phyloP scores from a whole-genome alignment of 176 grass and related monocot species.

The Avena sativa region DNA sequence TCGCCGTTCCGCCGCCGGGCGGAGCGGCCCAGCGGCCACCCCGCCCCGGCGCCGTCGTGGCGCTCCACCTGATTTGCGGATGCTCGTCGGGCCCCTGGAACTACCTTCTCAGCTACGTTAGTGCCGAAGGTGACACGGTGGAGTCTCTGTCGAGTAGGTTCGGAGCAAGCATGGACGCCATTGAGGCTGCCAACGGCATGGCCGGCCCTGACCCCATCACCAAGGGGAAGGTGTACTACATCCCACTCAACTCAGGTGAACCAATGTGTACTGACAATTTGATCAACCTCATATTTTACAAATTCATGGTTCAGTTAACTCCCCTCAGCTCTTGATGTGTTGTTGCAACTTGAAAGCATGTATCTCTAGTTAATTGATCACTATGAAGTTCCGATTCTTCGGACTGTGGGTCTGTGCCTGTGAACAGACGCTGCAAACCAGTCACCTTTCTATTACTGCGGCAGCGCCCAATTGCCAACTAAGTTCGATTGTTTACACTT shows the following conservation, averaged over 20 bases:
- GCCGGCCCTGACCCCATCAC: slow-evolving; percentile 60
- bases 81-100: slow-evolving; percentile 93
- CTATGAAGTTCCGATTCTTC: slow-evolving; percentile 18
- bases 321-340: slow-evolving; percentile 9
- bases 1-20: slow-evolving; percentile 59
- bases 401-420: slow-evolving; percentile 24
- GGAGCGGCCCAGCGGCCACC: slow-evolving; percentile 54
- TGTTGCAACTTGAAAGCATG: slow-evolving; percentile 19
- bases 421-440: background rate
- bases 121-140: slow-evolving; percentile 76
- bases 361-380: slow-evolving; percentile 29
- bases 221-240: slow-evolving; percentile 79
- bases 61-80: slow-evolving; percentile 88
- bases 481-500: slow-evolving; percentile 15
- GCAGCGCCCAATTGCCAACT: background rate
- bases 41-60: slow-evolving; percentile 67
- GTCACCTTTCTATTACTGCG: slow-evolving; percentile 18
- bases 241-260: slow-evolving; percentile 93
- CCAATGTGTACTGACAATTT: slow-evolving; percentile 29
- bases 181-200: slow-evolving; percentile 92
- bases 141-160: slow-evolving; percentile 91
- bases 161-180: slow-evolving; percentile 95
- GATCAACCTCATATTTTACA: background rate
- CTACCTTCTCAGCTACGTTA: slow-evolving; percentile 92
- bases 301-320: background rate